Base-by-base conservation (phyloP, 2,329 filamentous ascomycete genomes). In the Colletotrichum sojae region DNA sequence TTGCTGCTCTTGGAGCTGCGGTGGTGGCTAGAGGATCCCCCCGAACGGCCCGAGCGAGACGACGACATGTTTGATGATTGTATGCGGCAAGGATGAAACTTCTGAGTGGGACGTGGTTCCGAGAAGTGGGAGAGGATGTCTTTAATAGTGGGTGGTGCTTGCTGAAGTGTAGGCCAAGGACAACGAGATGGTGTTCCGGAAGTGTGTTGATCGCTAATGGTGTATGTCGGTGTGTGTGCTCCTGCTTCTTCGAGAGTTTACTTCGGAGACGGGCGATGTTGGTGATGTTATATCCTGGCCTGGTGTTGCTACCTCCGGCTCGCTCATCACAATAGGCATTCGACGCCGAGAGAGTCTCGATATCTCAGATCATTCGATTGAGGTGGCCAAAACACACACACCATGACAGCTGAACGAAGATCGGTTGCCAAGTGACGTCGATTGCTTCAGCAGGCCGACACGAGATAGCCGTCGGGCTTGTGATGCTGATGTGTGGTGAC, bases 11-110 rank as follows among this genome's bases (percentile, higher is more conserved):
- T 73, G 60, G 73, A 75, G 67, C 73, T 73, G 57, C 69, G 67
- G 31, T 64, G 59, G 64, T 70, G 69, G 27, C 73, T 66, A 18
- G 70, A 67, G 25, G 63, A 72, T 48, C 61, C 69, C 25, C 71
- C 65, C 31, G 71, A 73, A 10, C 75, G 72, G 25, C 67, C 54
- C 13, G 77, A 77, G 51, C 75, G 73, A 20, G 77, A 78, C 49
- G 76, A 76, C 39, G 77, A 77, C 75, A 78, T 78, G 61, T 16
- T 68, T 31, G 48, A n/a, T 27, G 53, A 18, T n/a, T 46, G 9
- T 58, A 22, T n/a, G 39, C 16, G 45, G 22, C 36, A 56, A 53
- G 31, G 22, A 39, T n/a, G 53, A 43, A 52, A 63, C 36, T 53
- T 31, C 13, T 49, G 45, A 36, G 46, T n/a, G 31, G 22, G 20